These are phyloP conservation scores for Dianthus caryophyllus DNA, from an alignment of 148 eudicot species.

Conservation along the genomic window DNA sequence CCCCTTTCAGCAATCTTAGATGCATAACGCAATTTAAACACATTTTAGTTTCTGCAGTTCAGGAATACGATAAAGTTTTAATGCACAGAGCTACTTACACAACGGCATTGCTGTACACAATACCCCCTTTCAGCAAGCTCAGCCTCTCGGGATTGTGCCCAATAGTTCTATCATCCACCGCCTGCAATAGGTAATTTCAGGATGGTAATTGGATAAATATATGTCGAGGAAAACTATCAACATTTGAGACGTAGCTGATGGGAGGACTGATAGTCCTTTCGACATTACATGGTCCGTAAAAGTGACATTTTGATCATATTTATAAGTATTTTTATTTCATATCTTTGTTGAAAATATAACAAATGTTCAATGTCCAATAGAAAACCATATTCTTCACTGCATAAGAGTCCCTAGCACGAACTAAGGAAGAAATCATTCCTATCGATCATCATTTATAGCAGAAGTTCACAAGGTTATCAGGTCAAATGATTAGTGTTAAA, in stretches of 20 bases:
- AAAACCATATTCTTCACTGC: no score
- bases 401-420: background rate
- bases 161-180: constrained; percentile 81
- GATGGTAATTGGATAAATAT: background rate
- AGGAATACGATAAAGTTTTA: no score
- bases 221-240: background rate
- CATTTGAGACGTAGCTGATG: background rate
- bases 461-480: background rate
- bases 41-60: background rate
- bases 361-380: no score
- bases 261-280: background rate
- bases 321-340: no score
- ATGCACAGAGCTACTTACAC: constrained; percentile 48
- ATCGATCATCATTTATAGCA: background rate
- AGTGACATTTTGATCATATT: no score
- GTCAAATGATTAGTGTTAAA: background rate
- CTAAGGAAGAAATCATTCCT: no score
- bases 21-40: background rate
- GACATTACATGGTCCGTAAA: no score
- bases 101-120: constrained; percentile 77
- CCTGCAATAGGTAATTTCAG: constrained; percentile 36
- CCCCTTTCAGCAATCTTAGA: background rate
- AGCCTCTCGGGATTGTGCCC: constrained; percentile 93
- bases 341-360: no score
- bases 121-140: constrained; percentile 83